phyloP scores from a whole-genome alignment of 495 filamentous ascomycete species.

The Podospora conica region DNA sequence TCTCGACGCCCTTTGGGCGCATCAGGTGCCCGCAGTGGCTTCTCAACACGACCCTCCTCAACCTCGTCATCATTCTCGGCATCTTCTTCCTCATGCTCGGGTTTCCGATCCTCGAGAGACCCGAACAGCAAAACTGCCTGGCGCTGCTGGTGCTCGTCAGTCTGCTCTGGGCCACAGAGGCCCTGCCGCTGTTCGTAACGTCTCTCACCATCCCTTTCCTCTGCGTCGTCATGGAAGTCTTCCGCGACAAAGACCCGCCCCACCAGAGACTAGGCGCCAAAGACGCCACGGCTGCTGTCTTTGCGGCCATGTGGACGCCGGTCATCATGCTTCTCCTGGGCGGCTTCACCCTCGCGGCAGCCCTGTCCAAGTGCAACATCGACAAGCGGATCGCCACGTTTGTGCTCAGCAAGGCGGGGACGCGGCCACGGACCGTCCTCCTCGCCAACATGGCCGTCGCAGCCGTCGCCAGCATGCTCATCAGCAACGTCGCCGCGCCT shows the following conservation, averaged over 20 bases:
- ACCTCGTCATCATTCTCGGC: slow-evolving; percentile 60
- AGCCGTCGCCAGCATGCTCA: slow-evolving; percentile 97
- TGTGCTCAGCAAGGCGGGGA: slow-evolving; percentile 94
- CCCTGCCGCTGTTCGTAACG: slow-evolving; percentile 95
- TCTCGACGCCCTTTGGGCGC: slow-evolving; percentile 75
- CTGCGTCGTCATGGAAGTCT: slow-evolving; percentile 77
- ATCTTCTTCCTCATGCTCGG: slow-evolving; percentile 68
- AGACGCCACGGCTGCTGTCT: slow-evolving; percentile 72
- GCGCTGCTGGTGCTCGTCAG: slow-evolving; percentile 92
- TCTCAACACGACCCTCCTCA: slow-evolving; percentile 71
- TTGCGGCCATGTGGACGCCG: slow-evolving; percentile 96
- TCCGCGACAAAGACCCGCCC: slow-evolving; percentile 66
- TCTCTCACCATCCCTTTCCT: slow-evolving; percentile 91
- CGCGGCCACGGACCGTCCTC: slow-evolving; percentile 77
- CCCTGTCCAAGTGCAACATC: slow-evolving; percentile 94
- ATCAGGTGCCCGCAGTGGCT: slow-evolving; percentile 75
- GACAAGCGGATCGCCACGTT: slow-evolving; percentile 95
- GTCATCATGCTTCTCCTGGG: slow-evolving; percentile 98
- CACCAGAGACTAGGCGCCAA: slow-evolving; percentile 64
- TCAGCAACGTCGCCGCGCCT: slow-evolving; percentile 95
- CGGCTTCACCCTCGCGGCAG: slow-evolving; percentile 92
- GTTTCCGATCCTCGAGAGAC: slow-evolving; percentile 70
- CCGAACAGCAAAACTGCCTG: slow-evolving; percentile 92
- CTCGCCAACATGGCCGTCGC: slow-evolving; percentile 98
- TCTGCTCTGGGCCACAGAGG: slow-evolving; percentile 93